Percentiles rank a stretch among this genome's conserved stretches.
These are phyloP conservation scores for Euphorbia schlechtendalii DNA, from an alignment of 441 rosid genomes.

Conservation along the genomic window DNA sequence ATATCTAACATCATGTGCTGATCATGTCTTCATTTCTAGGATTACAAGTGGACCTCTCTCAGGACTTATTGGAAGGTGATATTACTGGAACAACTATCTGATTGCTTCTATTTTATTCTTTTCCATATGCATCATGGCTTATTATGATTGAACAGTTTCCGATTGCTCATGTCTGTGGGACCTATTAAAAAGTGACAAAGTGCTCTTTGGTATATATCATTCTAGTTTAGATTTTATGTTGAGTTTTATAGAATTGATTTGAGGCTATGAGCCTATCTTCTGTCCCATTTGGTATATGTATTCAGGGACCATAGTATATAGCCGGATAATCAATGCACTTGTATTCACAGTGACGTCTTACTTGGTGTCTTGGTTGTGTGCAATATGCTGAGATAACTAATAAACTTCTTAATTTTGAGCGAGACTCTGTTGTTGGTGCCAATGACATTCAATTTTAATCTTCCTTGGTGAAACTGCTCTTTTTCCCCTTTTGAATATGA, in stretches of 20 bases:
- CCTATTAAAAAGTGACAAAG: too few species aligned
- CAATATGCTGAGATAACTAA: background rate
- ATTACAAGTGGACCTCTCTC: slow-evolving; percentile 85
- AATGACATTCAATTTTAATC: background rate
- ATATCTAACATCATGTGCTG: slow-evolving; percentile 13
- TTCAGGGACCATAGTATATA: background rate
- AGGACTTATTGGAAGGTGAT: slow-evolving; percentile 84
- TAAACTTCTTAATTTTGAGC: background rate
- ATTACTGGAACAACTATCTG: background rate
- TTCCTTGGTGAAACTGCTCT: background rate
- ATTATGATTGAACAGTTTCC: background rate
- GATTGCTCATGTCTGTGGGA: background rate
- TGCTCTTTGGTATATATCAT: too few species aligned
- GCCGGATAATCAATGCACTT: slow-evolving; percentile 1
- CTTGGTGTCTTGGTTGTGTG: background rate
- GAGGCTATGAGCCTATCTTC: background rate
- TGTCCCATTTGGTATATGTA: background rate
- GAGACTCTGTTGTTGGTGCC: background rate
- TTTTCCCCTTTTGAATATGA: background rate
- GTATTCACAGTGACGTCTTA: too few species aligned
- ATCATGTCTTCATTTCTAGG: slow-evolving; percentile 35
- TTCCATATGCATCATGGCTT: background rate
- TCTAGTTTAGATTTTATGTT: background rate
- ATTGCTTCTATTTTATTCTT: slow-evolving; percentile 7
- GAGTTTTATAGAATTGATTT: background rate